Evolutionary conservation across 2,329 filamentous ascomycete genomes (phyloP), one percentile per base, ranked within the genome.

Genomic region (Coniochaeta ligniaria): DNA sequence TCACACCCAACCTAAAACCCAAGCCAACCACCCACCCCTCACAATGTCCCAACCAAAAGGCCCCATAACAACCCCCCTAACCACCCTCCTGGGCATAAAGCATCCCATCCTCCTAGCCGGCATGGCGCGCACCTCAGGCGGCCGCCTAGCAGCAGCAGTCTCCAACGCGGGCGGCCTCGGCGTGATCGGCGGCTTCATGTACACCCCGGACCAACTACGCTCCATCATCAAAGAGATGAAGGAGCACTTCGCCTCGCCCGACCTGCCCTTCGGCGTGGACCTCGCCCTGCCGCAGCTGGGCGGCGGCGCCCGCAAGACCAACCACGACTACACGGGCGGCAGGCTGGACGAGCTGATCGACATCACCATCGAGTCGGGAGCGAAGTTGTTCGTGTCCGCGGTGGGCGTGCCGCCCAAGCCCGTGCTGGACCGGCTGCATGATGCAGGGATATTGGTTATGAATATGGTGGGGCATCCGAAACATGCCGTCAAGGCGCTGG

Each of bases 391-490:
- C 71, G 92, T 97, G 47, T 87, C 82, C 59, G 94, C 94, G 1
- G 92, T 97, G 0, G 94, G 94, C 9, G 89, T 97, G 24, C 94
- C 94, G 17, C 91, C 93, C 0, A 78, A 79, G 54, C 74, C 79
- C 61, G 85, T 93, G 5, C 89, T 97, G 61, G 86, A 91, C 66
- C 78, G 86, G 54, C 80, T 98, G 52, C 94, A 98, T 70, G 80
- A 82, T 9, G 88, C 89, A 0, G 90, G 90, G 0, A 90, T 98
- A 45, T 72, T 96, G 62, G 82, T 97, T 38, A 97, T 97, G 92
- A 97, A 97, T 74, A 97, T 97, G 93, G 92, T 97, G 22, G 94
- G 94, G 0, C 90, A 93, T 68, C 93, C 94, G 1, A 92, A 89
- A 72, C 94, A 98, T 73, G 93, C 93, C 0, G 84, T 88, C 72